Evolutionary conservation across 495 filamentous ascomycete species (phyloP).

Genomic region (Aspergillus leporis): DNA sequence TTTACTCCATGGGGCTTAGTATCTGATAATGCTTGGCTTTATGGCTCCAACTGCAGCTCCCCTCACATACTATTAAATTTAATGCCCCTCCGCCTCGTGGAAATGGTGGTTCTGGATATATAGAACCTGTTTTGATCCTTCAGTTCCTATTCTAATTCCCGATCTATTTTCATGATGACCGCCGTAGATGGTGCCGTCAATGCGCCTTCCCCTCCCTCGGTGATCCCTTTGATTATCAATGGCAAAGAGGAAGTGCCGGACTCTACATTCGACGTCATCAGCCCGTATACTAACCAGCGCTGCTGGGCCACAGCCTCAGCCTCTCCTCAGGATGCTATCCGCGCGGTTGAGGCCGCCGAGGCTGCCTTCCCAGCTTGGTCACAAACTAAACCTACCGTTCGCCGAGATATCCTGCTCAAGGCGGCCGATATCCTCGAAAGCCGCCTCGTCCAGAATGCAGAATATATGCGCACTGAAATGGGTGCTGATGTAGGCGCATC

Average conservation of each 20-base stretch:
- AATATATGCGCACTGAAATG: constrained; percentile 72
- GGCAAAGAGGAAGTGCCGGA: constrained; percentile 59
- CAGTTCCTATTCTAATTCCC: background rate
- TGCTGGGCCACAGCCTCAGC: constrained; percentile 66
- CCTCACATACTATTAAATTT: constrained; percentile 6
- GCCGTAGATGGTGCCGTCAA: background rate
- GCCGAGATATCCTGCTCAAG: constrained; percentile 74
- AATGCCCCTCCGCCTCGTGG: background rate
- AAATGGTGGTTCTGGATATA: background rate
- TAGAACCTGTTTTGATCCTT: background rate
- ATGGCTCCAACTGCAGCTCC: background rate
- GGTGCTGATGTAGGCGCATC: constrained; percentile 53
- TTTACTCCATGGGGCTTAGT: no score
- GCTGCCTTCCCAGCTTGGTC: constrained; percentile 73
- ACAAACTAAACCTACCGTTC: constrained; percentile 57
- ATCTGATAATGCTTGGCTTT: background rate
- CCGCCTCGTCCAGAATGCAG: constrained; percentile 57
- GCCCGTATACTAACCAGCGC: constrained; percentile 63
- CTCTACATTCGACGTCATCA: constrained; percentile 64
- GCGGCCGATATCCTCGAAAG: constrained; percentile 68
- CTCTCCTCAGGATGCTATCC: constrained; percentile 57
- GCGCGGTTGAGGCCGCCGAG: constrained; percentile 65
- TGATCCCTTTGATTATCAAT: constrained; percentile 71
- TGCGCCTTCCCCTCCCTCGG: constrained; percentile 16
- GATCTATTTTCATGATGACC: constrained; percentile 12